These are phyloP conservation scores for Aspergillus caelatus DNA, from an alignment of 2,329 filamentous ascomycete species.

Conservation along the genomic window DNA sequence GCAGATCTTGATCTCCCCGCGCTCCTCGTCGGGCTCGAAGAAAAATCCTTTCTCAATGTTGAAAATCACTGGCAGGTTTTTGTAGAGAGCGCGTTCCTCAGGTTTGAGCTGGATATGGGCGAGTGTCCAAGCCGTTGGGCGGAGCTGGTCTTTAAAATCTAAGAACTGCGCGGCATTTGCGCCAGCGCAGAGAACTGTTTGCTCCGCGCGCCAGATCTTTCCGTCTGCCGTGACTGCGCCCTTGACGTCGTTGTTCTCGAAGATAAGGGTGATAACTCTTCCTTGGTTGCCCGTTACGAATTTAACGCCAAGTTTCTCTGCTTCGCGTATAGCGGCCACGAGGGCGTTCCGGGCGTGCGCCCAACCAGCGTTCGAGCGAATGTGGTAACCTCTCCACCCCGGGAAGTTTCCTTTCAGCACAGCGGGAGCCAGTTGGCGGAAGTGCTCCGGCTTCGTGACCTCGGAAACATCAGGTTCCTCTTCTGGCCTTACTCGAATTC, in stretches of 20 bases:
- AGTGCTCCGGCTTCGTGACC: constrained; percentile 48
- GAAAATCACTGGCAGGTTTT: constrained; percentile 48
- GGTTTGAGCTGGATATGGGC: constrained; percentile 49
- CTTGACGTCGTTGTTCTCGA: constrained; percentile 38
- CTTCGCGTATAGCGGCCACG: constrained; percentile 48
- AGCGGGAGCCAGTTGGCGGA: constrained; percentile 52
- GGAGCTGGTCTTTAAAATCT: constrained; percentile 50
- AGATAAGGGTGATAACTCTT: constrained; percentile 41
- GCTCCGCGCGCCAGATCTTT: constrained; percentile 37
- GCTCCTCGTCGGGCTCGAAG: constrained; percentile 49
- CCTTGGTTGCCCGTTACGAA: constrained; percentile 49
- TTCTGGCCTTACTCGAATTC: constrained; percentile 34
- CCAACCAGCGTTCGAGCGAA: constrained; percentile 53
- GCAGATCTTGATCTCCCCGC: constrained; percentile 41
- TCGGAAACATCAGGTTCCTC: constrained; percentile 33
- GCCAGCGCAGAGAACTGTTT: constrained; percentile 48
- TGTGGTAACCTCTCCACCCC: constrained; percentile 48
- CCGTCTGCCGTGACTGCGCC: constrained; percentile 46
- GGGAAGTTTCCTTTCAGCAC: constrained; percentile 50
- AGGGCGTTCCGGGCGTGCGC: constrained; percentile 54
- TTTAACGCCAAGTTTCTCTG: constrained; percentile 47
- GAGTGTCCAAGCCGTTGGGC: constrained; percentile 51
- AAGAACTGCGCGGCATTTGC: constrained; percentile 46
- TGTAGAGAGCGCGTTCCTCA: constrained; percentile 47
- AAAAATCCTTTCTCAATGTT: constrained; percentile 53